A percentile compares a stretch with the other conserved stretches of the same genome.
Evolutionary conservation across 164 flowering plant genomes (phyloP).

Genomic region (Houttuynia cordata): DNA sequence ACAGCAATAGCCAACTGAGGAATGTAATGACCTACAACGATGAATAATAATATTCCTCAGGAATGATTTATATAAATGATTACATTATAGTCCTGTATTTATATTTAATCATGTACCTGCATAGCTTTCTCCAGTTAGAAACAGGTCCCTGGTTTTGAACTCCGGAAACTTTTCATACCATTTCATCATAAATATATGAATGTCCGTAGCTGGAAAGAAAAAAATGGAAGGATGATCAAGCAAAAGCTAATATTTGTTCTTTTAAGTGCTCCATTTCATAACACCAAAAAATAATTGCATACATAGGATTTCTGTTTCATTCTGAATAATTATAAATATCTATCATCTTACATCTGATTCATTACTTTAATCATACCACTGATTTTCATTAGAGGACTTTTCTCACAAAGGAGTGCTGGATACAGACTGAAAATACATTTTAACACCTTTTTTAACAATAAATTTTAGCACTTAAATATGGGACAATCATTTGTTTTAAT

Average conservation of each 20-base stretch:
- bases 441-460: no score
- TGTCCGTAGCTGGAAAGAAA: slow-evolving; percentile 64
- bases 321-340: no score
- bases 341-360: no score
- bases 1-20: slow-evolving; percentile 73
- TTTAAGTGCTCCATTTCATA: no score
- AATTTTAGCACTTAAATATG: no score
- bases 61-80: background rate
- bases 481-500: no score
- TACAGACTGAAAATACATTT: background rate
- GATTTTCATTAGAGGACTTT: background rate
- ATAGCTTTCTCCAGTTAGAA: slow-evolving; percentile 96
- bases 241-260: no score
- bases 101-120: slow-evolving; percentile 43
- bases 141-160: slow-evolving; percentile 48
- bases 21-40: slow-evolving; percentile 73
- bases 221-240: background rate
- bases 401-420: background rate
- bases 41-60: background rate
- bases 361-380: background rate
- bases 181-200: slow-evolving; percentile 47
- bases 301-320: no score
- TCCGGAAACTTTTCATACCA: slow-evolving; percentile 83
- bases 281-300: no score
- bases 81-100: background rate